Conservation (phyloP, 192 early-diverging fungal species). For the Rhizophagus prolifer region DNA sequence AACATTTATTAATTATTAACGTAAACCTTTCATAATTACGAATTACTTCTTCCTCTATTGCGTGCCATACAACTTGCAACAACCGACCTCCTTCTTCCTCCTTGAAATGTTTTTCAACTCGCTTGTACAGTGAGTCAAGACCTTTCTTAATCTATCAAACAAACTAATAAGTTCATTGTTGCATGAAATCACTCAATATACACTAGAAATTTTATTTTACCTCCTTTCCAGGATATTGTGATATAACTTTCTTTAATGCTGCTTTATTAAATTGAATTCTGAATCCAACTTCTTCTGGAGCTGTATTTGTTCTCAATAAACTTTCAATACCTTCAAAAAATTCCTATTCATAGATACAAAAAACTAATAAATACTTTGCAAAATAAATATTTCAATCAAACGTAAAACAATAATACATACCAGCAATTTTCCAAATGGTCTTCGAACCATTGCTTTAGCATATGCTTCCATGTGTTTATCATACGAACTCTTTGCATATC, state of each 20-base stretch:
- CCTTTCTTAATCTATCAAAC: conserved; percentile 66
- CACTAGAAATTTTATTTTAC: conserved; percentile 44
- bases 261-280: conserved; percentile 83
- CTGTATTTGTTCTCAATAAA: conserved; percentile 71
- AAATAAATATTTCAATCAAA: neutral
- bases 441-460: conserved; percentile 81
- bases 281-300: conserved; percentile 77
- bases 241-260: conserved; percentile 80
- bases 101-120: conserved; percentile 93
- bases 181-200: neutral
- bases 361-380: neutral
- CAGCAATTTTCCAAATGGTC: conserved; percentile 82
- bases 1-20: conserved; percentile 78
- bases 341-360: conserved; percentile 54
- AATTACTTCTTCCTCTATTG: conserved; percentile 85
- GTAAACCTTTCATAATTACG: conserved; percentile 79
- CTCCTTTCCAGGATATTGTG: conserved; percentile 80
- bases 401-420: conserved; percentile 36
- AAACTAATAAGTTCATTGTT: neutral
- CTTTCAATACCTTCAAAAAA: conserved; percentile 97
- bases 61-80: conserved; percentile 86
- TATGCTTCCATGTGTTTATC: conserved; percentile 83
- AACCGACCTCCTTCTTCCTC: conserved; percentile 80
- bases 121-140: conserved; percentile 80
- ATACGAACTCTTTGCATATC: conserved; percentile 81